Evolutionary conservation across 139 green algal species (phyloP).

Genomic region (Chlorella sp.): DNA sequence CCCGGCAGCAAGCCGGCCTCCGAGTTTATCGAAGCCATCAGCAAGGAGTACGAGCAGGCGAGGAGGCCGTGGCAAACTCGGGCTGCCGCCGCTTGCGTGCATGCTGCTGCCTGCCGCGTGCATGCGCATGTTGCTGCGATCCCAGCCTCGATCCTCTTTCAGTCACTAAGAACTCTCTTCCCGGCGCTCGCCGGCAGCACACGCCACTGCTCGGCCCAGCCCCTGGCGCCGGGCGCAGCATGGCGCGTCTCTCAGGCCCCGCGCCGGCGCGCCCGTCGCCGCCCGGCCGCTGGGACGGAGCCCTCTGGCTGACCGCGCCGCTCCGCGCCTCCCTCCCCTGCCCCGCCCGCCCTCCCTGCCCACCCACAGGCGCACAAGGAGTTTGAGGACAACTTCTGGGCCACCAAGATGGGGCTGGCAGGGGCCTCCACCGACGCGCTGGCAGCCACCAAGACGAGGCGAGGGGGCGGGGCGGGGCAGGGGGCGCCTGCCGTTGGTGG

Average conservation of each 20-base stretch:
- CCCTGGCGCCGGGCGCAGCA: not conserved
- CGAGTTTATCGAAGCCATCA: conserved; percentile 42
- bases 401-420: conserved; percentile 50
- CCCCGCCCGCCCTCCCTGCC: not conserved
- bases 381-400: conserved; percentile 82
- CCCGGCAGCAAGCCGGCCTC: conserved; percentile 21
- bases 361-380: conserved; percentile 40
- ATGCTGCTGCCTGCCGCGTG: not conserved
- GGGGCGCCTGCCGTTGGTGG: no score
- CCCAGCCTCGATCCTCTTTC: not conserved
- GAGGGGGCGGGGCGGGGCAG: no score
- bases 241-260: not conserved
- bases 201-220: not conserved
- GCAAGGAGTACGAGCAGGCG: conserved; percentile 52
- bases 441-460: conserved; percentile 67
- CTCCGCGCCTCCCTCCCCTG: not conserved
- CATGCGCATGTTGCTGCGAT: not conserved
- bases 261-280: no score
- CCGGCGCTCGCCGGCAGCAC: not conserved
- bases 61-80: not conserved
- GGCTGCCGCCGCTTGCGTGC: not conserved
- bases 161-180: not conserved
- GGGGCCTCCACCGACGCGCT: conserved; percentile 51
- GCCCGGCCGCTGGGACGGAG: no score
- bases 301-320: not conserved